Evolutionary conservation across 2,329 filamentous ascomycete species (phyloP).

Genomic region (Colletotrichum tamarilloi): DNA sequence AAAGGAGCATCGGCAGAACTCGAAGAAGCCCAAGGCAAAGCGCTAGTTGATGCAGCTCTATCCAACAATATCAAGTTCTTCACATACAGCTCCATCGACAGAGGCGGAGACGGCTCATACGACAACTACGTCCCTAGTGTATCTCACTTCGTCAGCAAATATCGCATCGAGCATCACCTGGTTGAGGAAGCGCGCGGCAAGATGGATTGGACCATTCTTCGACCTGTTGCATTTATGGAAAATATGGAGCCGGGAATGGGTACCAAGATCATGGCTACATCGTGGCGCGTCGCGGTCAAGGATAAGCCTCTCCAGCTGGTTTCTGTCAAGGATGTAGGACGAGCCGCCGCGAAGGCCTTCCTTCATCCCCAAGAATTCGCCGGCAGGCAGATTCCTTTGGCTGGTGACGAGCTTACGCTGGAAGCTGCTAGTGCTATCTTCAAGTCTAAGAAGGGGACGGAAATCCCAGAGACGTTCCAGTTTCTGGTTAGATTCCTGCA

Average conservation of each 20-base stretch:
- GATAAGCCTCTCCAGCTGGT: constrained; percentile 49
- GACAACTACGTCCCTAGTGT: constrained; percentile 59
- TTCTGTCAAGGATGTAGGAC: constrained; percentile 53
- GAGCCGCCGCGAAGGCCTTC: constrained; percentile 52
- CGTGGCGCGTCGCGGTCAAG: constrained; percentile 42
- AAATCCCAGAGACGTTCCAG: not conserved
- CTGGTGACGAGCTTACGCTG: constrained; percentile 51
- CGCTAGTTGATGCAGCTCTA: constrained; percentile 62
- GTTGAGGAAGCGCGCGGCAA: constrained; percentile 44
- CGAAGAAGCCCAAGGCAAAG: constrained; percentile 59
- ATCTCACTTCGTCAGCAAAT: constrained; percentile 68
- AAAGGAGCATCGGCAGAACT: constrained; percentile 23
- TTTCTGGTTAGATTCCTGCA: not conserved
- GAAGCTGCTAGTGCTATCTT: constrained; percentile 46
- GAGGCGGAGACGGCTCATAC: constrained; percentile 61
- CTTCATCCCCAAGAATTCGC: constrained; percentile 43
- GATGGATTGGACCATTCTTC: constrained; percentile 68
- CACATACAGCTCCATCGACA: constrained; percentile 69
- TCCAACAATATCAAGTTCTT: constrained; percentile 64
- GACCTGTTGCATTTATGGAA: constrained; percentile 69
- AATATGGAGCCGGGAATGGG: constrained; percentile 48
- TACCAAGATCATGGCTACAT: constrained; percentile 45
- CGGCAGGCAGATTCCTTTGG: constrained; percentile 46
- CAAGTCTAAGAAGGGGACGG: not conserved
- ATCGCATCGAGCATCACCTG: constrained; percentile 67